Base-by-base conservation (phyloP, 768 basidiomycete genomes). In the Lactarius sp. region DNA sequence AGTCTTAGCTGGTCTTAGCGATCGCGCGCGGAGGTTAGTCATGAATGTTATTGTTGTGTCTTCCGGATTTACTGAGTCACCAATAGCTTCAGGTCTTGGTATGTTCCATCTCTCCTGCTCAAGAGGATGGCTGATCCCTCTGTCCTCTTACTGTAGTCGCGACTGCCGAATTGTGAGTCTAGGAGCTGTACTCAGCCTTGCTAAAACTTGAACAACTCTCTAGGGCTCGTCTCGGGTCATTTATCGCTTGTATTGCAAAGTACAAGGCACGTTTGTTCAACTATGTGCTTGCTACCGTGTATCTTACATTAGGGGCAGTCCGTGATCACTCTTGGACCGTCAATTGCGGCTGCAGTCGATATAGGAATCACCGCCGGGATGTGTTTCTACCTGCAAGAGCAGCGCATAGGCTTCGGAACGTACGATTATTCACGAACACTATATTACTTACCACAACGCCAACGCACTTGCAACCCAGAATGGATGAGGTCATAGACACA, bases 381-480 rank as follows among this genome's bases (percentile, higher is more conserved):
- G 54, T 68, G 67, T 33, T 69, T 42, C 58, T 69, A 65, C 53
- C 46, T 69, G 6, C 68, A 69, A 36, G 61, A 51, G 44, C 68
- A 51, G 20, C 62, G 68, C 2, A 61, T 60, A 7, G 68, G 68
- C 10, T 65, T 66, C 39, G 63, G 66, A 47, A 66, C 53, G 68
- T 68, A 22, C 49, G 66, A 13, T 41, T 42, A 2, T 36, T 56
- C 10, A 31, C 22, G 20, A 4, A 18, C 16, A 7, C 20, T 10
- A 33, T 10, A 2, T 27, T n/a, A 37, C 27, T 27, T 27, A 14
- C 20, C 5, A 3, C 13, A 49, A 36, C 2, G 10, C 47, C 44
- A 37, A 53, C 31, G n/a, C 18, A 16, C 50, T 42, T 20, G 3
- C 34, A 36, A 31, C 37, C 10, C 31, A 69, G 67, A 9, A 68